Percentiles rank a stretch among this genome's conserved stretches.
Conservation (phyloP, 2,329 filamentous ascomycete species). For the Ophiostoma sp. region DNA sequence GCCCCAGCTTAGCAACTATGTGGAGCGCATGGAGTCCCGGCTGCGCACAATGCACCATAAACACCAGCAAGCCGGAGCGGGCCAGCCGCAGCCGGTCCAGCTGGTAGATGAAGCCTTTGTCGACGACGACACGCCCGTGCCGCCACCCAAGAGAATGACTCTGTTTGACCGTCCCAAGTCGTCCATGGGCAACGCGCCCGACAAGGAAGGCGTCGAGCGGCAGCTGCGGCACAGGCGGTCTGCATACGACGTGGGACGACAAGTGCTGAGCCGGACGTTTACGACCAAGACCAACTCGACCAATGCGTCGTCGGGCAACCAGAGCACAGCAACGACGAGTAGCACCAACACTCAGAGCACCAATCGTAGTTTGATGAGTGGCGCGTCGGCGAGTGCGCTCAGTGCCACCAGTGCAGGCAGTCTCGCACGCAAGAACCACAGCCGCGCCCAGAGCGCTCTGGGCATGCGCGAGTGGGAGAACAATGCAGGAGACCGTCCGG, state of each 20-base stretch:
- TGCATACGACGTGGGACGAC: slow-evolving; percentile 69
- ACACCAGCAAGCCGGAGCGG: slow-evolving; percentile 32
- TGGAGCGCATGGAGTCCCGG: slow-evolving; percentile 84
- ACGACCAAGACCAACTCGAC: slow-evolving; percentile 86
- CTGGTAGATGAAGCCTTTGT: slow-evolving; percentile 34
- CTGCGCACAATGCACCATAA: slow-evolving; percentile 66
- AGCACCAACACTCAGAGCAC: slow-evolving; percentile 69
- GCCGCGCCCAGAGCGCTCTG: slow-evolving; percentile 57
- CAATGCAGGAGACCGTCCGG: slow-evolving; percentile 46
- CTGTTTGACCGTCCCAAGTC: slow-evolving; percentile 54
- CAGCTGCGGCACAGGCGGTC: slow-evolving; percentile 63
- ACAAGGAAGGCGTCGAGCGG: slow-evolving; percentile 33
- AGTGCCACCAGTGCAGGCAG: slow-evolving; percentile 95
- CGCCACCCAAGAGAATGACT: slow-evolving; percentile 44
- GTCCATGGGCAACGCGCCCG: slow-evolving; percentile 44
- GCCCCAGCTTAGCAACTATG: slow-evolving; percentile 77
- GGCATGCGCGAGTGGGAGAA: slow-evolving; percentile 52
- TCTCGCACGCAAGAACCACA: slow-evolving; percentile 68
- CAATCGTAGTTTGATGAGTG: slow-evolving; percentile 87
- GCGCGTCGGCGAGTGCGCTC: slow-evolving; percentile 80
- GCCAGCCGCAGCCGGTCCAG: neutral
- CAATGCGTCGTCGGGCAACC: slow-evolving; percentile 66
- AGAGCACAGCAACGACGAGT: slow-evolving; percentile 55
- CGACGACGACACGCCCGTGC: slow-evolving; percentile 48
- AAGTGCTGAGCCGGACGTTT: slow-evolving; percentile 68